Percentiles rank a stretch among this genome's conserved stretches.
phyloP scores from a whole-genome alignment of 2,329 filamentous ascomycete genomes.

The Phialophora expanda region DNA sequence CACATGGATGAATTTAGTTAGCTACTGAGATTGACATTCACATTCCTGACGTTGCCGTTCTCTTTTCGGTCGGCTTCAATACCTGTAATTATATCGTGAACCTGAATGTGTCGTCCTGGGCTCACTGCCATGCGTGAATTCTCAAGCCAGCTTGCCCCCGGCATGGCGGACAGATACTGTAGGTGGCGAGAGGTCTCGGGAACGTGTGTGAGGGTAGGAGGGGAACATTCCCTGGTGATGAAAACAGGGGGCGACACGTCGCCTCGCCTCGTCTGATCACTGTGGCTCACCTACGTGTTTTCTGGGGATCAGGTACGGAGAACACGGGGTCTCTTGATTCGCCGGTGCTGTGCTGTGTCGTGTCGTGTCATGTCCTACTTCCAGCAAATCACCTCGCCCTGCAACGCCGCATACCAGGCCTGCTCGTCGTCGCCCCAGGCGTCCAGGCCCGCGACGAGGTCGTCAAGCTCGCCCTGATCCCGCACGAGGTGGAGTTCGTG shows the following conservation, averaged over 20 bases:
- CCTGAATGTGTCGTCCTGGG: not conserved
- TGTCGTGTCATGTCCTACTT: conserved; percentile 8
- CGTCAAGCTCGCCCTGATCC: conserved; percentile 18
- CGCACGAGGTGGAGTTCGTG: conserved; percentile 14
- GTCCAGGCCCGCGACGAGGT: conserved; percentile 15
- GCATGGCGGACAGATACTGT: too few relatives aligned
- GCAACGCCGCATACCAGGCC: conserved; percentile 26
- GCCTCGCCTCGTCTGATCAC: not conserved
- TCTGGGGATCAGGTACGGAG: too few relatives aligned
- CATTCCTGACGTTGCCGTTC: too few relatives aligned
- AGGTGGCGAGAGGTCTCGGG: not conserved
- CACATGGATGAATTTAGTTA: not conserved
- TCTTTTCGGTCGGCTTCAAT: too few relatives aligned
- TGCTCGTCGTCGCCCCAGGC: conserved; percentile 23
- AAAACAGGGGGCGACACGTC: not conserved
- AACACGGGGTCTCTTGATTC: too few relatives aligned
- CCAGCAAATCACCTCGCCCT: conserved; percentile 30
- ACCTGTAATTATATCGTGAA: conserved; percentile 27
- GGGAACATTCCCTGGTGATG: too few relatives aligned
- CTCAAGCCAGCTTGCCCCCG: too few relatives aligned
- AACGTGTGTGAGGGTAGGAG: not conserved
- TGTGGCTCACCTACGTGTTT: not conserved
- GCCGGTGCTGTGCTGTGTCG: too few relatives aligned
- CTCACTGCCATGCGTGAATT: too few relatives aligned
- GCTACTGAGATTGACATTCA: too few relatives aligned